Base-by-base conservation (phyloP, 1,284 basidiomycete genomes). In the Cystobasidium slooffiae region DNA sequence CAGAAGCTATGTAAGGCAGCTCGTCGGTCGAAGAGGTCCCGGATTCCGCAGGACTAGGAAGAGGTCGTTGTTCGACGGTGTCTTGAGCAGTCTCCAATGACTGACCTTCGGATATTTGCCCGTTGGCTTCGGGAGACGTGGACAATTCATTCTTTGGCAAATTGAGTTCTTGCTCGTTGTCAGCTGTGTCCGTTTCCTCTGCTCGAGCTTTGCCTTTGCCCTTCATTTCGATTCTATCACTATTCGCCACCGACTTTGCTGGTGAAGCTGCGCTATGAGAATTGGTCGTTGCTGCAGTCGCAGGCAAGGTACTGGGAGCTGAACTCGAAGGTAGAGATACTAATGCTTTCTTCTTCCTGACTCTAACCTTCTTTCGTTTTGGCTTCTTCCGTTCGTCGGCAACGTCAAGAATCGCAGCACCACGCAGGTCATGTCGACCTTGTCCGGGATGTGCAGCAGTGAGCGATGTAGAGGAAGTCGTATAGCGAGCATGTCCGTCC, bases 1-100 rank as follows among this genome's bases (percentile, higher is more conserved):
- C 51, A 18, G 62, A 61, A 1, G 49, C 52, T 8, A 55, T 20
- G n/a, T 73, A 66, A 3, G 53, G 37, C 6, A 66, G 61, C 55
- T 73, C 70, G 43, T 73, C 70, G 6, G 70, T 73, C 4, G 70
- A 73, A 1, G 70, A 73, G 5, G 63, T 55, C 14, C 20, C 55
- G 12, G 68, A 70, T 14, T 56, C 70, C 37, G 39, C 56, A 3
- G 70, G 63, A 41, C 56, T 62, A 9, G 53, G 47, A 31, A 37
- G 47, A 31, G 12, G 55, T 18, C 2, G 31, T 1, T 31, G 31
- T 31, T 31, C 31, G 31, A 31, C 31, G 31, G 31, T 31, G 2
- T 31, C 31, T 31, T 31, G 2, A 31, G 31, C 31, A 31, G 31
- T 31, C 31, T 31, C 31, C 31, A 31, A 31, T 31, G 31, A 5